Conservation (phyloP, 306 rosid genomes). For the Acmispon strigosus region DNA sequence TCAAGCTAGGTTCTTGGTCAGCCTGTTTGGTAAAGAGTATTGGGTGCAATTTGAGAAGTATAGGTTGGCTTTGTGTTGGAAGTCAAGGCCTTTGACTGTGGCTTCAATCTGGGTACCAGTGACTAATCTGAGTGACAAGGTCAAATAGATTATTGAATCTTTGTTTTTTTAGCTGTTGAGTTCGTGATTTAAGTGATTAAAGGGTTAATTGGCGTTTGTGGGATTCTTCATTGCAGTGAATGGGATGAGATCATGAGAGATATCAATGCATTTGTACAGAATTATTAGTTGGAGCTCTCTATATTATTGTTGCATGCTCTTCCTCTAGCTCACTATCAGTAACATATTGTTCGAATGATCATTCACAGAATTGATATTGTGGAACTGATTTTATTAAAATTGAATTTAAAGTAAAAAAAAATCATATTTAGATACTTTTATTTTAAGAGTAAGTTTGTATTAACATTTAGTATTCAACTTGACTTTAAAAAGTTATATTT, state of each 20-base stretch:
- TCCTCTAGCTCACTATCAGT: neutral
- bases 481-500: too few relatives aligned
- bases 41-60: slow-evolving; percentile 49
- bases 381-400: too few relatives aligned
- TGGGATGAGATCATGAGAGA: neutral
- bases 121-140: neutral
- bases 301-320: neutral
- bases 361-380: too few relatives aligned
- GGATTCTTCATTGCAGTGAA: neutral
- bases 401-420: too few relatives aligned
- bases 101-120: slow-evolving; percentile 57
- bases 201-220: neutral
- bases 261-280: slow-evolving; percentile 14
- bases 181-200: neutral
- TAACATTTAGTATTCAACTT: too few relatives aligned
- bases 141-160: slow-evolving; percentile 12
- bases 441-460: too few relatives aligned
- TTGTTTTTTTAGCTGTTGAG: neutral
- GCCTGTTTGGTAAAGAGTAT: slow-evolving; percentile 50
- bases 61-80: slow-evolving; percentile 51
- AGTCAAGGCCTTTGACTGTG: slow-evolving; percentile 54
- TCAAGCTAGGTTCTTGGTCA: slow-evolving; percentile 59
- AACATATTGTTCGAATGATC: neutral
- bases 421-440: too few relatives aligned
- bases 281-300: neutral